phyloP scores from a whole-genome alignment of 1,284 basidiomycete species.

The Abortiporus biennis region DNA sequence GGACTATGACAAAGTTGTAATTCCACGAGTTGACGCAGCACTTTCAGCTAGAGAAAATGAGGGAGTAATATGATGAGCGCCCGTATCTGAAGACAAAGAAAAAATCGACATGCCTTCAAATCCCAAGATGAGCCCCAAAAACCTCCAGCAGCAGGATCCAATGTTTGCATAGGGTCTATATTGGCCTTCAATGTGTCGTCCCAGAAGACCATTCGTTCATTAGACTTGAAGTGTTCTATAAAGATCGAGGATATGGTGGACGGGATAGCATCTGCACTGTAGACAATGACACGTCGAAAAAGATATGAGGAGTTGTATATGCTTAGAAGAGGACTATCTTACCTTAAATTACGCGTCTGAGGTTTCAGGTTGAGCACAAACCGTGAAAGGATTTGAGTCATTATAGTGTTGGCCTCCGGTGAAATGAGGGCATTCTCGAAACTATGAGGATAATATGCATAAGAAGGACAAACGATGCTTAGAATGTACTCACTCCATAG shows the following conservation, averaged over 20 bases:
- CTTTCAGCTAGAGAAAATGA: slow-evolving; percentile 49
- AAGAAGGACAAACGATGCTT: slow-evolving; percentile 4
- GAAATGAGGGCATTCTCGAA: slow-evolving; percentile 71
- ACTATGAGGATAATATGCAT: slow-evolving; percentile 30
- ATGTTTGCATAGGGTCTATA: slow-evolving; percentile 60
- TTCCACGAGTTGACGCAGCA: slow-evolving; percentile 75
- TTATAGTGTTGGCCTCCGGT: slow-evolving; percentile 60
- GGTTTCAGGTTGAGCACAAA: slow-evolving; percentile 77
- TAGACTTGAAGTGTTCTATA: slow-evolving; percentile 62
- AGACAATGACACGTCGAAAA: slow-evolving; percentile 28
- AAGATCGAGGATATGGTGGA: slow-evolving; percentile 60
- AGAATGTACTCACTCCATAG: slow-evolving; percentile 63
- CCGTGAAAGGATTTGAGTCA: slow-evolving; percentile 62
- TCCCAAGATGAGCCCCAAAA: slow-evolving; percentile 74
- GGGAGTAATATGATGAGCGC: slow-evolving; percentile 8
- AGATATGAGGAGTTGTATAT: slow-evolving; percentile 21
- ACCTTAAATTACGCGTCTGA: slow-evolving; percentile 82
- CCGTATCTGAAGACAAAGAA: neutral
- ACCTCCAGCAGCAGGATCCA: slow-evolving; percentile 42
- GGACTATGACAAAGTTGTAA: slow-evolving; percentile 63
- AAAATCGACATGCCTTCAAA: slow-evolving; percentile 53
- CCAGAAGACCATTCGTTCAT: slow-evolving; percentile 75
- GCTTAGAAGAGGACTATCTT: slow-evolving; percentile 31
- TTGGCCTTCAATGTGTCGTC: slow-evolving; percentile 58
- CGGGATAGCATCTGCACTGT: slow-evolving; percentile 71